These are phyloP conservation scores for Pueraria montana DNA, from an alignment of 306 rosid genomes.

Conservation along the genomic window DNA sequence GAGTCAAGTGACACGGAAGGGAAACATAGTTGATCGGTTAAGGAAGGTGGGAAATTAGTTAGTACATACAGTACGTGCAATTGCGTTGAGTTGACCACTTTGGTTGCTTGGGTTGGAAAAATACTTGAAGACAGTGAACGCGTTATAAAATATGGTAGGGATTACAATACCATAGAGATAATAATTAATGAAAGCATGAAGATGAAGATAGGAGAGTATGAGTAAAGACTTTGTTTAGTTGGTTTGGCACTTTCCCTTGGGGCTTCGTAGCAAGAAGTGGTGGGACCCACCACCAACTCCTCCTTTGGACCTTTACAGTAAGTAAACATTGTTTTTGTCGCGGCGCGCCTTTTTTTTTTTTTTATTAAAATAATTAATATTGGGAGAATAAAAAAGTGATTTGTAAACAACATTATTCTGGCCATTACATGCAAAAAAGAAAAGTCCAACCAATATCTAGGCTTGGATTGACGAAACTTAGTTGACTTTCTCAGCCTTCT, in stretches of 20 bases:
- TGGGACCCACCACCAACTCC: constrained; percentile 57
- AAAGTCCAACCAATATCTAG: constrained; percentile 60
- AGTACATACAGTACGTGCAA: constrained; percentile 18
- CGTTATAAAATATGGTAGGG: neutral
- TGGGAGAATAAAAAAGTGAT: neutral
- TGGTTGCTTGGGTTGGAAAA: neutral
- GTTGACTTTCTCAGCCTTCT: constrained; percentile 61
- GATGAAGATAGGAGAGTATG: too few relatives aligned
- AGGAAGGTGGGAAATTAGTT: constrained; percentile 7
- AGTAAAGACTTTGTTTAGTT: neutral
- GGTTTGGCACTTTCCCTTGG: neutral
- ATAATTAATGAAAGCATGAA: neutral
- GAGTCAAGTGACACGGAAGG: neutral
- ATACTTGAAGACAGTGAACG: neutral
- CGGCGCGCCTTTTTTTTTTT: neutral
- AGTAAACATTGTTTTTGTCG: constrained; percentile 53
- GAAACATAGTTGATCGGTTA: constrained; percentile 18
- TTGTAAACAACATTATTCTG: neutral
- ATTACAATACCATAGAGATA: neutral
- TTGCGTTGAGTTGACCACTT: constrained; percentile 50
- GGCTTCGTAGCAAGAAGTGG: constrained; percentile 10
- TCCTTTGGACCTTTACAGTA: neutral
- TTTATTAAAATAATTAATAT: neutral
- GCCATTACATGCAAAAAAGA: constrained; percentile 14
- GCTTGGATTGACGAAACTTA: constrained; percentile 55